A percentile compares a stretch with the other conserved stretches of the same genome.
Evolutionary conservation across 148 eudicot genomes (phyloP).

Genomic region (Rhododendron griersonianum): DNA sequence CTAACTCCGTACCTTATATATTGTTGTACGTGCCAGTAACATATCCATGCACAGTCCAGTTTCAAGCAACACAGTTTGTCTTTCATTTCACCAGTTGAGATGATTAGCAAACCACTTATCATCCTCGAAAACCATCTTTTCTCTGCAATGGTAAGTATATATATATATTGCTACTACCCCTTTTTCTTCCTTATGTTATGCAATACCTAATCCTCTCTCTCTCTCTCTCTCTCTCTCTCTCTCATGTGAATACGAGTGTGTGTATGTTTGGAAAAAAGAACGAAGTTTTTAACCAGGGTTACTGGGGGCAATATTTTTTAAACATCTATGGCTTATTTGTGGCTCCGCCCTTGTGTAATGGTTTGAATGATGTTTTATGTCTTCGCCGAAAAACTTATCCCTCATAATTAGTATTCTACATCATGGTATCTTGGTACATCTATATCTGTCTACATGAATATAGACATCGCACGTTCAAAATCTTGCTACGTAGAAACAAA

Average conservation of each 20-base stretch:
- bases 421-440: too few species aligned
- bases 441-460: too few species aligned
- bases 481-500: too few species aligned
- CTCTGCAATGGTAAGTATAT: slow-evolving; percentile 4
- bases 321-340: too few species aligned
- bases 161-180: background rate
- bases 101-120: background rate
- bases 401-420: too few species aligned
- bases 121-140: background rate
- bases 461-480: too few species aligned
- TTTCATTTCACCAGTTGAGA: background rate
- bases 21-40: background rate
- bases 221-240: background rate
- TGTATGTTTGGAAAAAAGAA: background rate
- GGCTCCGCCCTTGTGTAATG: too few species aligned
- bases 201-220: background rate
- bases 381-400: too few species aligned
- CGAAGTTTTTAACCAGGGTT: too few species aligned
- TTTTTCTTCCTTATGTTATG: background rate
- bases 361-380: too few species aligned
- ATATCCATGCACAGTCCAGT: background rate
- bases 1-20: background rate
- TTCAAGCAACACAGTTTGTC: background rate
- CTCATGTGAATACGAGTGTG: background rate
- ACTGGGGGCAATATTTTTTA: too few species aligned